Evolutionary conservation across 108 stramenopile species (phyloP), one percentile per base, ranked within the genome.

Genomic region (Parmales sp.): DNA sequence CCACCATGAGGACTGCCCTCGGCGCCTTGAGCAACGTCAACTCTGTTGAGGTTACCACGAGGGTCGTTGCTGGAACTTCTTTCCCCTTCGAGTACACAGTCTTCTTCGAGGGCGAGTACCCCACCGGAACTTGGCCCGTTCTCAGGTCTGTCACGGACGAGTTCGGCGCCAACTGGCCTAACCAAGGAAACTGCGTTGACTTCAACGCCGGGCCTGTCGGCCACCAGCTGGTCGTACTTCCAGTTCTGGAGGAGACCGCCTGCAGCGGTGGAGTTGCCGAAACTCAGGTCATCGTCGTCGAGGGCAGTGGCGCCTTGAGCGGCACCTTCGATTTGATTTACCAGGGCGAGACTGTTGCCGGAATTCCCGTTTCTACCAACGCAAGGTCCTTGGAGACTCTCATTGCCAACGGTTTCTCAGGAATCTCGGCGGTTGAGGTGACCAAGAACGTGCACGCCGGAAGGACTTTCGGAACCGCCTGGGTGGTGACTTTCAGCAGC

Each of bases 401-500:
- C 8, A 25, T 77, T 18, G 1, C 2, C 2, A 1, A 19, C 2
- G n/a, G n/a, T n/a, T n/a, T 78, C 9, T 26, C 64, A 4, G 69
- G 51, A 34, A 26, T 74, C 64, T 39, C 45, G 6, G 18, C 31
- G 11, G 68, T 78, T 20, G 8, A 39, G 31, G 77, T 73, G 13
- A 66, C 41, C 22, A 44, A 50, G 63, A 39, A 63, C 31, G 65
- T 25, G n/a, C 69, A 70, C 25, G 18, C 5, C 31, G 74, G 70
- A 51, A 19, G 37, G 46, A n/a, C 64, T 54, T 51, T 36, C 18
- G 72, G 72, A 26, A 25, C 63, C 28, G 72, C 69, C 7, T 78
- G 69, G 73, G 72, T 49, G 39, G 37, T 78, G 20, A 78, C 77
- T n/a, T 78, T 78, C 48, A 50, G 73, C 18, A 25, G 23, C 37